Evolutionary conservation across 2,329 filamentous ascomycete species (phyloP), one percentile per base, ranked within the genome.

Genomic region (Ophiostoma sp.): DNA sequence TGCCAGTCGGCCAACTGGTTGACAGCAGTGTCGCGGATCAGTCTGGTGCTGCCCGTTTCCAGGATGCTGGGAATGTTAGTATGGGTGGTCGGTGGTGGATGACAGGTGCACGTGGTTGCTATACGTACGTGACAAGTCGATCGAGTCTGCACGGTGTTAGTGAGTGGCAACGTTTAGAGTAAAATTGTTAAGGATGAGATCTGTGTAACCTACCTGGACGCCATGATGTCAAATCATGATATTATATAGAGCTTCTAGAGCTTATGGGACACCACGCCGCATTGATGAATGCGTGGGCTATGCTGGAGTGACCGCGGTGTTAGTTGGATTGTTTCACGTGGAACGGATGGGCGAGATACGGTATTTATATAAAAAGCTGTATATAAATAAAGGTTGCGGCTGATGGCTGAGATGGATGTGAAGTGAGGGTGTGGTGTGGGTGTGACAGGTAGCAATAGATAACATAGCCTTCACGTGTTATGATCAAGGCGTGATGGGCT

Each of bases 1-100:
- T 99, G 96, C 80, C 97, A 95, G 81, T 99, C 95, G 73, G 94
- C 95, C 73, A 99, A 86, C 81, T 99, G 95, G 77, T 96, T 93
- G 73, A 96, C 95, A 73, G 95, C 96, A 73, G 95, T 99, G 78
- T 97, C 96, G 75, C 96, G 90, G 78, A 99, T 98, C 75, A 99
- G 85, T 78, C 91, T 90, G 72, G 95, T 99, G 81, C 94, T 98
- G 76, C 95, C 95, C 71, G 95, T 98, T 85, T 99, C 95, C 76
- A 99, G 89, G 78, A 99, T 67, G 65, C 65, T 67, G 20, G 17
- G 15, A 13, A 27, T 35, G n/a, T 44, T 48, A 65, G 44, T 17
- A 31, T 17, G 23, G 15, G n/a, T 31, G 60, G 23, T 48, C 1
- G 17, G 23, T 57, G 0, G 17, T 3, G 23, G 23, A 17, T 15